Evolutionary conservation across 176 grass and related monocot genomes (phyloP).

Genomic region (Hordeum marinum): DNA sequence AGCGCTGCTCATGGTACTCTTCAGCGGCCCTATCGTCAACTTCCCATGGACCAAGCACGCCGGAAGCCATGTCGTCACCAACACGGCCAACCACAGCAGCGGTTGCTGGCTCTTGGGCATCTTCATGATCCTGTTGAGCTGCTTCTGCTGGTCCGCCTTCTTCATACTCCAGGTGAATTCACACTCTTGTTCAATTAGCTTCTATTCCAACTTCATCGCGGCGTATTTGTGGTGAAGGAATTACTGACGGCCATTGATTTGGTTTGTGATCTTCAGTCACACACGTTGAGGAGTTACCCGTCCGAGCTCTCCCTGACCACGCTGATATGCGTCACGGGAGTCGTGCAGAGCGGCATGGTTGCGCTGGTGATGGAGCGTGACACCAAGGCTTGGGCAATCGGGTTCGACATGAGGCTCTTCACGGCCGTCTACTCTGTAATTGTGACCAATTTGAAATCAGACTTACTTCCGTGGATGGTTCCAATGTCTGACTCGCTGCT

Average conservation of each 20-base stretch:
- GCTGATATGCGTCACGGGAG: slow-evolving; percentile 59
- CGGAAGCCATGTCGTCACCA: not conserved
- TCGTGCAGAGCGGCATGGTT: slow-evolving; percentile 37
- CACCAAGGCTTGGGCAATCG: slow-evolving; percentile 60
- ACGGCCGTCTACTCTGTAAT: slow-evolving; percentile 77
- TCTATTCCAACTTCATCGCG: not conserved
- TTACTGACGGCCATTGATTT: not conserved
- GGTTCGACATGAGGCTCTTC: slow-evolving; percentile 76
- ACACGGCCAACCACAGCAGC: slow-evolving; percentile 27
- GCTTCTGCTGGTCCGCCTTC: slow-evolving; percentile 88
- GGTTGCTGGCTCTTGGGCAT: slow-evolving; percentile 61
- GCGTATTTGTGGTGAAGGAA: not conserved
- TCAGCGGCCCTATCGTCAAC: slow-evolving; percentile 54
- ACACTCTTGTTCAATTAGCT: not conserved
- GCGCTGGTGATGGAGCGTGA: slow-evolving; percentile 65
- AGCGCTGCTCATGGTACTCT: slow-evolving; percentile 77
- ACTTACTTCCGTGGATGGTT: not conserved
- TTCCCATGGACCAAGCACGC: slow-evolving; percentile 55
- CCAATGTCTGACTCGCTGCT: not conserved
- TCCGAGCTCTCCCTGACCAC: slow-evolving; percentile 65
- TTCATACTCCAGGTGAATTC: slow-evolving; percentile 74
- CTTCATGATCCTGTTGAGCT: slow-evolving; percentile 74
- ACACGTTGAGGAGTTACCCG: slow-evolving; percentile 68
- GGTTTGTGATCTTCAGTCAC: slow-evolving; percentile 37
- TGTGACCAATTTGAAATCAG: not conserved